A percentile compares a stretch with the other conserved stretches of the same genome.
phyloP scores from a whole-genome alignment of 441 rosid genomes.

The Gossypium trilobum region DNA sequence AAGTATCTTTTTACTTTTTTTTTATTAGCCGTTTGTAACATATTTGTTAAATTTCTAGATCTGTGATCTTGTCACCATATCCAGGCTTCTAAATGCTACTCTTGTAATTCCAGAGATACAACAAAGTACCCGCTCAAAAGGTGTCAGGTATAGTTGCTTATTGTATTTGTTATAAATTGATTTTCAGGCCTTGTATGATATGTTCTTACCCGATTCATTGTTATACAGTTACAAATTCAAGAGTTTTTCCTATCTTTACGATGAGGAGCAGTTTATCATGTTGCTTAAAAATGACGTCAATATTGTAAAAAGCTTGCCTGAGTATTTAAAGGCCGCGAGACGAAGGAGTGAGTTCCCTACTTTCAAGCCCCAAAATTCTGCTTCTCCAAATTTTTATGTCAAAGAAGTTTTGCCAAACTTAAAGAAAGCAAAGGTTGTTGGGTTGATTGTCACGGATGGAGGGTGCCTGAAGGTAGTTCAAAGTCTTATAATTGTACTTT shows the following conservation, averaged over 20 bases:
- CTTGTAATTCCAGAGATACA: constrained; percentile 99
- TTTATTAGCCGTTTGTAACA: constrained; percentile 37
- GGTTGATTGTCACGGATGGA: constrained; percentile 66
- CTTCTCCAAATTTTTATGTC: constrained; percentile 70
- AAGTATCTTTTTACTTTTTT: constrained; percentile 15
- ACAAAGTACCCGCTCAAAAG: constrained; percentile 74
- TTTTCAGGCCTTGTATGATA: constrained; percentile 3
- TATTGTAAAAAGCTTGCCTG: constrained; percentile 66
- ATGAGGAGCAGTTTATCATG: constrained; percentile 87
- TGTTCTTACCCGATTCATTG: constrained; percentile 18
- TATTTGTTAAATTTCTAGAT: constrained; percentile 75
- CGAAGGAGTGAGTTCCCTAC: constrained; percentile 61
- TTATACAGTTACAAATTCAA: constrained; percentile 64
- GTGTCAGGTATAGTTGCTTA: constrained; percentile 56
- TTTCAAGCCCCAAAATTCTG: constrained; percentile 67
- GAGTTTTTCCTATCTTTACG: constrained; percentile 92
- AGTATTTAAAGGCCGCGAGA: constrained; percentile 67
- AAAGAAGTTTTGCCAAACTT: constrained; percentile 71
- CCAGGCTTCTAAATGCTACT: constrained; percentile 99
- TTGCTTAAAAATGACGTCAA: constrained; percentile 72
- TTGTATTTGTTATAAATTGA: constrained; percentile 15
- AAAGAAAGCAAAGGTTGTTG: constrained; percentile 62
- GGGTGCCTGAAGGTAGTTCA: constrained; percentile 82
- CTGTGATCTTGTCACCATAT: constrained; percentile 99
- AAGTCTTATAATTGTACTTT: constrained; percentile 8